Conservation (phyloP, 441 rosid genomes). For the Biscutella laevigata region DNA sequence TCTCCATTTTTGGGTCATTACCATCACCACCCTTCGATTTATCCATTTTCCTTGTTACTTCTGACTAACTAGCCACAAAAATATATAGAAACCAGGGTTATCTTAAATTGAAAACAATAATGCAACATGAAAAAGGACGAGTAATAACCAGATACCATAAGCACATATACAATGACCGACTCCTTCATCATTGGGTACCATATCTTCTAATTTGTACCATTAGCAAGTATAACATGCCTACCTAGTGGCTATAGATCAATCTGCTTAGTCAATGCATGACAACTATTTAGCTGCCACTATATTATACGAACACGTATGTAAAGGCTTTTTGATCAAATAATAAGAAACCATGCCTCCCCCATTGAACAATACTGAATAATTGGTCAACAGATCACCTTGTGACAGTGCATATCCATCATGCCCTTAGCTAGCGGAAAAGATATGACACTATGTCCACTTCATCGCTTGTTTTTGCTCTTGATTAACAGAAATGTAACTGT, state of each 20-base stretch:
- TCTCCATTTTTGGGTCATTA: conserved; percentile 35
- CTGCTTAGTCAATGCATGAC: neutral
- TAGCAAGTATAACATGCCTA: neutral
- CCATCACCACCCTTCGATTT: conserved; percentile 32
- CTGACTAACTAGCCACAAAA: conserved; percentile 66
- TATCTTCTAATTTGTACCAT: neutral
- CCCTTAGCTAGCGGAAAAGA: neutral
- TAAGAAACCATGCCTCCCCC: neutral
- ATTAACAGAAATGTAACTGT: neutral
- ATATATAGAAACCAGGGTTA: conserved; percentile 34
- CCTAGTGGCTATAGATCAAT: neutral
- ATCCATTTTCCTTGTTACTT: conserved; percentile 68
- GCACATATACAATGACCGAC: neutral
- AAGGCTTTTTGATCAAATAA: neutral
- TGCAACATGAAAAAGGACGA: neutral
- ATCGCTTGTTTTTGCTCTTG: neutral
- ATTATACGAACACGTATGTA: neutral
- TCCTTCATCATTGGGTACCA: conserved; percentile 4
- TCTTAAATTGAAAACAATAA: conserved; percentile 14
- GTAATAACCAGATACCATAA: neutral
- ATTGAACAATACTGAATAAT: neutral
- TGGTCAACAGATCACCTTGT: neutral
- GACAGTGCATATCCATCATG: neutral
- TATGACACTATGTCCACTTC: conserved; percentile 3
- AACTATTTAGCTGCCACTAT: conserved; percentile 1